These are phyloP conservation scores for Ceratobasidium sp. DNA, from an alignment of 1,284 basidiomycete genomes.

Conservation along the genomic window DNA sequence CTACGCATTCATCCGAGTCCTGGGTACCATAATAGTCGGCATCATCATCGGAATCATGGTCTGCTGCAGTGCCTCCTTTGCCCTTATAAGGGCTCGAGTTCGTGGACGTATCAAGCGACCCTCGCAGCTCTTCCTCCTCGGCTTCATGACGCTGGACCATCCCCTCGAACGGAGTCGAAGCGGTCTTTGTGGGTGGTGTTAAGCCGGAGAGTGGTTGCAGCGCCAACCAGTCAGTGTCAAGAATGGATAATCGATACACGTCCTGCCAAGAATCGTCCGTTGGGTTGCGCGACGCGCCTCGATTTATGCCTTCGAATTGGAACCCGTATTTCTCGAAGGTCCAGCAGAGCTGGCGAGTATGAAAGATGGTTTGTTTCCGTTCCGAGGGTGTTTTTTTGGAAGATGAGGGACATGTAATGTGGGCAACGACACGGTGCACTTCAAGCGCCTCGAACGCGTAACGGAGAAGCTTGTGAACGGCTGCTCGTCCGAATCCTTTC, in stretches of 20 bases:
- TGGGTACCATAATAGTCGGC: neutral
- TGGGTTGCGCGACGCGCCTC: neutral
- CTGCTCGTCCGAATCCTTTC: constrained; percentile 3
- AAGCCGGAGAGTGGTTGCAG: neutral
- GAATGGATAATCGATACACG: constrained; percentile 18
- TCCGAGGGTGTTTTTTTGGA: neutral
- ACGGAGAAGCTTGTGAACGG: constrained; percentile 5
- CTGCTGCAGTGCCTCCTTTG: neutral
- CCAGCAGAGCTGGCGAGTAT: constrained; percentile 5
- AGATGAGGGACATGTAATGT: constrained; percentile 13
- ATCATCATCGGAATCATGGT: constrained; percentile 1
- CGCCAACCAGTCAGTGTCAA: constrained; percentile 11
- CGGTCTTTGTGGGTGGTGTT: neutral
- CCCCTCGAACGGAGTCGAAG: neutral
- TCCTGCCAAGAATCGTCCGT: constrained; percentile 10
- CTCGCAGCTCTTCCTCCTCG: neutral
- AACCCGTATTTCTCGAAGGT: constrained; percentile 14
- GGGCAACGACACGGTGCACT: constrained; percentile 11
- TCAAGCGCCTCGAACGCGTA: constrained; percentile 28
- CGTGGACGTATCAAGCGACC: neutral
- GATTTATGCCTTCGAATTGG: constrained; percentile 22
- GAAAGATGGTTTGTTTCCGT: constrained; percentile 3
- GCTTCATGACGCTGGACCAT: constrained; percentile 15
- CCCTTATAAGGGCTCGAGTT: neutral
- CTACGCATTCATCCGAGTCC: neutral